Percentiles rank a stretch among this genome's conserved stretches.
Conservation (phyloP, 179 eudicot genomes). For the Corrigiola litoralis region DNA sequence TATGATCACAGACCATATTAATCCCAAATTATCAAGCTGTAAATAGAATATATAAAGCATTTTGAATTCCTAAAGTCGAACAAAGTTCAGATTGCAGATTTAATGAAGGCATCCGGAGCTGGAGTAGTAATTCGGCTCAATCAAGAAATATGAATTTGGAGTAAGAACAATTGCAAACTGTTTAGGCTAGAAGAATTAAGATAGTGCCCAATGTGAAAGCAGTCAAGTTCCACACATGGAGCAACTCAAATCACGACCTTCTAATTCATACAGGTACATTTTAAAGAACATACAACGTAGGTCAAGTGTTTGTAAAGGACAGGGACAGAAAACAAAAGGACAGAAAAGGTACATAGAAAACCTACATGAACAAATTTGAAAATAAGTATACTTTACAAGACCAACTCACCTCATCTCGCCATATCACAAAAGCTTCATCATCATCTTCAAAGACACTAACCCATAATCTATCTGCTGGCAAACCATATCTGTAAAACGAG, state of each 20-base stretch:
- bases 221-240: not conserved
- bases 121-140: not conserved
- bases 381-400: not conserved
- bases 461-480: slow-evolving; percentile 77
- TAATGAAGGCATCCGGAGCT: not conserved
- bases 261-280: too few species aligned
- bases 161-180: not conserved
- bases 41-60: not conserved
- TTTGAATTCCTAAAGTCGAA: not conserved
- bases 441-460: slow-evolving; percentile 89
- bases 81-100: not conserved
- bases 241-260: not conserved
- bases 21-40: not conserved
- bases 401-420: slow-evolving; percentile 74
- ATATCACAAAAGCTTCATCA: slow-evolving; percentile 78
- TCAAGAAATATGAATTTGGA: not conserved
- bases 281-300: not conserved
- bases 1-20: slow-evolving; percentile 4
- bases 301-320: not conserved
- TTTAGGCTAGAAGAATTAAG: not conserved
- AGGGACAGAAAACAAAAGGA: not conserved
- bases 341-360: too few species aligned
- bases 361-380: not conserved
- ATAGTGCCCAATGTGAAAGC: not conserved
- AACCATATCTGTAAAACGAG: slow-evolving; percentile 48